These are phyloP conservation scores for Podosphaera leucotricha DNA, from an alignment of 2,329 filamentous ascomycete genomes.

Conservation along the genomic window DNA sequence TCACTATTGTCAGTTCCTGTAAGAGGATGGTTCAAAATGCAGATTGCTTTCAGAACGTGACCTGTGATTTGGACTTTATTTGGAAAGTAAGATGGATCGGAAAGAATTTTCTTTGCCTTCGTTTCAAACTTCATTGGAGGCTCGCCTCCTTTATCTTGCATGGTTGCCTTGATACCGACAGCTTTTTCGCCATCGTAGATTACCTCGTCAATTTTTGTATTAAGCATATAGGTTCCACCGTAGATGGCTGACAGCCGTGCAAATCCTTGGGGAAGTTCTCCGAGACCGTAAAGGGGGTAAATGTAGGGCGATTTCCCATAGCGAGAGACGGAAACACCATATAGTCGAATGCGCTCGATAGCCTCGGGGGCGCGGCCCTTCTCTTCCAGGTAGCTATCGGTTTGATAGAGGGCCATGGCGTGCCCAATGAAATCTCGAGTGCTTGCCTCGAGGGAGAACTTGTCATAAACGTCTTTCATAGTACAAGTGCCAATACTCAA, in stretches of 20 bases:
- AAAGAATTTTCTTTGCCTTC: slow-evolving; percentile 86
- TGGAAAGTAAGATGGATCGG: slow-evolving; percentile 91
- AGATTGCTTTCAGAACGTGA: slow-evolving; percentile 87
- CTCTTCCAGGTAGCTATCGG: slow-evolving; percentile 61
- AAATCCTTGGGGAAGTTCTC: slow-evolving; percentile 92
- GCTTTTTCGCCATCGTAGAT: slow-evolving; percentile 67
- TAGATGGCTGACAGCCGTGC: slow-evolving; percentile 95
- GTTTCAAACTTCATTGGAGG: slow-evolving; percentile 77
- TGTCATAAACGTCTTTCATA: slow-evolving; percentile 98
- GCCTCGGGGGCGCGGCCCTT: slow-evolving; percentile 57
- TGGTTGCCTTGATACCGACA: slow-evolving; percentile 90
- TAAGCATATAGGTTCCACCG: slow-evolving; percentile 97
- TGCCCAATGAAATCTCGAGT: slow-evolving; percentile 95
- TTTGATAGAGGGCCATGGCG: slow-evolving; percentile 89
- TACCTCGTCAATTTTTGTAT: slow-evolving; percentile 80
- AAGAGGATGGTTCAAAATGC: slow-evolving; percentile 87
- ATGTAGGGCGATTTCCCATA: slow-evolving; percentile 99
- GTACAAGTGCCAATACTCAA: slow-evolving; percentile 56
- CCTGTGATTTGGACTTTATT: slow-evolving; percentile 69
- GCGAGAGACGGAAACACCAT: slow-evolving; percentile 90
- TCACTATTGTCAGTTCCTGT: slow-evolving; percentile 74
- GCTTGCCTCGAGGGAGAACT: slow-evolving; percentile 72
- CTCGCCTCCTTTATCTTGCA: slow-evolving; percentile 59
- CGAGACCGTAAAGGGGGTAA: slow-evolving; percentile 93
- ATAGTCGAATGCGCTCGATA: slow-evolving; percentile 79